Conservation (phyloP, 352 stramenopile genomes). For the Phytophthora litchii region DNA sequence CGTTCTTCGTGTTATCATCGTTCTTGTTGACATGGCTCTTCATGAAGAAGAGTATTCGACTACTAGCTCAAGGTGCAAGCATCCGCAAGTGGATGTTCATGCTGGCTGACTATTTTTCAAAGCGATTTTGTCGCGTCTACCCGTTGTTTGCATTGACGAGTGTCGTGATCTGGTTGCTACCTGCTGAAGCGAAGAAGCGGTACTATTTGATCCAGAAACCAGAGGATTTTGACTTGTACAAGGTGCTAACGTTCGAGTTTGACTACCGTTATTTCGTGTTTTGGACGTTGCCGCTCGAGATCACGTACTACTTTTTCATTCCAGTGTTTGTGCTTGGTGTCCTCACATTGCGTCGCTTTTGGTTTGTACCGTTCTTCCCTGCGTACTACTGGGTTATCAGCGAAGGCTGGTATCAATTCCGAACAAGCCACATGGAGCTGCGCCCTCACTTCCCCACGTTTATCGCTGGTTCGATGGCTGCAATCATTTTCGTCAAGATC, state of each 20-base stretch:
- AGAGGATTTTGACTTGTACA: slow-evolving; percentile 37
- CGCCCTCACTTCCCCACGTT: slow-evolving; percentile 40
- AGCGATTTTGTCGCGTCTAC: slow-evolving; percentile 61
- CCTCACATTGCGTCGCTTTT: slow-evolving; percentile 26
- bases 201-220: slow-evolving; percentile 42
- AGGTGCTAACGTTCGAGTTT: slow-evolving; percentile 45
- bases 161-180: slow-evolving; percentile 30
- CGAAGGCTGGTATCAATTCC: slow-evolving; percentile 27
- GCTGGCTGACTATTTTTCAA: slow-evolving; percentile 50
- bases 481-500: slow-evolving; percentile 40
- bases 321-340: slow-evolving; percentile 38
- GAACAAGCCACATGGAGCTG: slow-evolving; percentile 33
- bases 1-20: slow-evolving; percentile 53
- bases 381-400: slow-evolving; percentile 32
- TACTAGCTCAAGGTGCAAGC: slow-evolving; percentile 29
- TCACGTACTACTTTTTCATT: slow-evolving; percentile 54
- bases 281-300: slow-evolving; percentile 56
- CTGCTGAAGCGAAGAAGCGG: slow-evolving; percentile 25
- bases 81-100: slow-evolving; percentile 27
- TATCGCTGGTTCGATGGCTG: slow-evolving; percentile 41
- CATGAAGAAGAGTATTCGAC: slow-evolving; percentile 36
- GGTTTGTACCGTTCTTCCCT: slow-evolving; percentile 37
- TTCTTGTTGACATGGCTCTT: slow-evolving; percentile 52
- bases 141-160: slow-evolving; percentile 51
- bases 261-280: slow-evolving; percentile 48